phyloP scores from a whole-genome alignment of 495 filamentous ascomycete genomes.

The Podospora anserina region DNA sequence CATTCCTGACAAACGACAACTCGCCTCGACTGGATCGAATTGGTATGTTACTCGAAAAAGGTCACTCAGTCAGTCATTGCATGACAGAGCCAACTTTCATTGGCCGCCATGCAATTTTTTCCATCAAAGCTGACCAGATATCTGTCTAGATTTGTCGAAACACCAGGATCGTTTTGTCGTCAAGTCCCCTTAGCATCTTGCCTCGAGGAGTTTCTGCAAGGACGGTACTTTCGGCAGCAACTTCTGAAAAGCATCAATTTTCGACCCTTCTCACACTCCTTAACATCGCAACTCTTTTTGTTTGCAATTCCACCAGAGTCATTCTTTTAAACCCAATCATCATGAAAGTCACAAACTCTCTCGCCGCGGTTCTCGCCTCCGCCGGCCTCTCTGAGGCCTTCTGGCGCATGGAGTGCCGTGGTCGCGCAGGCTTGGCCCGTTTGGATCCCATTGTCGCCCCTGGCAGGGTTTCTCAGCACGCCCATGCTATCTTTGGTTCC shows the following conservation, averaged over 20 bases:
- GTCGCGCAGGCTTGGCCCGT: slow-evolving; percentile 60
- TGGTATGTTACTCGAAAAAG: slow-evolving; percentile 11
- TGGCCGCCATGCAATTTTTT: not conserved
- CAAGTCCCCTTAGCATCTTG: not conserved
- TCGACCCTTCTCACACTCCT: not conserved
- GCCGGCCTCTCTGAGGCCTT: slow-evolving; percentile 58
- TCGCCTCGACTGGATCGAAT: slow-evolving; percentile 15
- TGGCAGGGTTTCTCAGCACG: slow-evolving; percentile 58
- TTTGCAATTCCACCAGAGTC: slow-evolving; percentile 10
- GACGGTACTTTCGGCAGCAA: not conserved
- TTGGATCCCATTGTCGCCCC: slow-evolving; percentile 69
- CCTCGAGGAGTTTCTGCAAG: not conserved
- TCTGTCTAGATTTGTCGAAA: not conserved
- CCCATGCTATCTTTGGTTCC: slow-evolving; percentile 73
- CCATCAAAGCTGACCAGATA: not conserved
- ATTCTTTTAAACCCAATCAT: slow-evolving; percentile 20
- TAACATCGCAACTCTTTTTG: not conserved
- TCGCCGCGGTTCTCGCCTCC: slow-evolving; percentile 29
- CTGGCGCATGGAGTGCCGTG: slow-evolving; percentile 83
- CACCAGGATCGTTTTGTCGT: not conserved
- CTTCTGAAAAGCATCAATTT: not conserved
- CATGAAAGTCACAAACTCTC: slow-evolving; percentile 31
- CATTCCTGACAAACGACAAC: slow-evolving; percentile 19
- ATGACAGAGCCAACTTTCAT: not conserved
- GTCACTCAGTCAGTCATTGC: not conserved